Conservation (phyloP, 2,329 filamentous ascomycete species). For the Chlorencoelia australis region DNA sequence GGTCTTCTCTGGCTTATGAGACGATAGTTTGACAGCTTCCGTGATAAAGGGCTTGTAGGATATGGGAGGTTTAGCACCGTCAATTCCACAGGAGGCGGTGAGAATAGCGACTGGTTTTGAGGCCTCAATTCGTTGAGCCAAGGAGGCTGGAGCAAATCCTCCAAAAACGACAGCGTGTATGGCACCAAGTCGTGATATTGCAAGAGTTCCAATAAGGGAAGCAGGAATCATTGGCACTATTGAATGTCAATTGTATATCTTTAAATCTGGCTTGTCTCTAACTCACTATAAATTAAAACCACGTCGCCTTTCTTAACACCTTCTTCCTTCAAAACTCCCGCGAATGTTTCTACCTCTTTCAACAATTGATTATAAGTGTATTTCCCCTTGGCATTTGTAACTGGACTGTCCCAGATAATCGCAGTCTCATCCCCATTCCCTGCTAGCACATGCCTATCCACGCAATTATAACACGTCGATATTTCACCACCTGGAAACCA, state of each 20-base stretch:
- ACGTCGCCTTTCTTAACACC: slow-evolving; percentile 78
- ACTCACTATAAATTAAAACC: slow-evolving; percentile 77
- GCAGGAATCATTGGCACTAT: slow-evolving; percentile 92
- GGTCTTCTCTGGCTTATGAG: slow-evolving; percentile 61
- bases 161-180: slow-evolving; percentile 91
- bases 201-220: slow-evolving; percentile 76
- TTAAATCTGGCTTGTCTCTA: too few species aligned
- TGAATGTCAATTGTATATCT: slow-evolving; percentile 1
- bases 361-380: slow-evolving; percentile 69
- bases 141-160: slow-evolving; percentile 70
- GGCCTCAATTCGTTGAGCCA: slow-evolving; percentile 83
- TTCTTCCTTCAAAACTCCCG: slow-evolving; percentile 71
- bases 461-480: slow-evolving; percentile 83
- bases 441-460: slow-evolving; percentile 76
- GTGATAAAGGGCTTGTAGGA: slow-evolving; percentile 70
- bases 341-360: slow-evolving; percentile 69
- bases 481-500: slow-evolving; percentile 90
- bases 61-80: slow-evolving; percentile 70
- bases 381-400: slow-evolving; percentile 60
- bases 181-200: slow-evolving; percentile 70
- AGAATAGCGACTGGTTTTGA: slow-evolving; percentile 66
- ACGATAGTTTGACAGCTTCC: slow-evolving; percentile 57
- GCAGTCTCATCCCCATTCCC: slow-evolving; percentile 67
- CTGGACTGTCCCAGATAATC: slow-evolving; percentile 81
- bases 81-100: slow-evolving; percentile 87